Percentiles rank a stretch among this genome's conserved stretches.
These are phyloP conservation scores for Calvatia gigantea DNA, from an alignment of 768 basidiomycete genomes.

Conservation along the genomic window DNA sequence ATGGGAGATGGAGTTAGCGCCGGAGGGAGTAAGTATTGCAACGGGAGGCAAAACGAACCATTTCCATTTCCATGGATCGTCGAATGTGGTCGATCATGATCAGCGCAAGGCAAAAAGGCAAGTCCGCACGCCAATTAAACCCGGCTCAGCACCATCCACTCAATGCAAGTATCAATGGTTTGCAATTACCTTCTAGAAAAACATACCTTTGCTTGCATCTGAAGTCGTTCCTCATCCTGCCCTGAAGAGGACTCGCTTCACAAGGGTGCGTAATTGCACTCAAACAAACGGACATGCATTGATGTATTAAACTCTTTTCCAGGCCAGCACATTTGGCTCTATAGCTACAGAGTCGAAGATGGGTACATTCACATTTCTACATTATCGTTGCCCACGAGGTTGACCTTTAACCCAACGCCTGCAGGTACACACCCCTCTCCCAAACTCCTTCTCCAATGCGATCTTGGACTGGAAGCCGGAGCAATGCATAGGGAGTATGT, in stretches of 20 bases:
- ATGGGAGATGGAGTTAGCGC: too few species aligned
- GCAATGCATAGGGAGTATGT: conserved; percentile 83
- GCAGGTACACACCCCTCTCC: conserved; percentile 78
- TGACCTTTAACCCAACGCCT: conserved; percentile 67
- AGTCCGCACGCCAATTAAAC: not conserved
- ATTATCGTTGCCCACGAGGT: conserved; percentile 46
- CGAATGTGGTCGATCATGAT: not conserved
- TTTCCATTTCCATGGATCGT: not conserved
- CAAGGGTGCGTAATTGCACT: too few species aligned
- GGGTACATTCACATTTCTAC: conserved; percentile 36
- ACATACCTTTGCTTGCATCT: too few species aligned
- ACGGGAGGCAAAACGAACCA: not conserved
- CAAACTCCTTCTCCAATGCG: conserved; percentile 61
- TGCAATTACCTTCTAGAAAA: not conserved
- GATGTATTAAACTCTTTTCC: too few species aligned
- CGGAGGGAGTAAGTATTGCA: too few species aligned
- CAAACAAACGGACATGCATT: too few species aligned
- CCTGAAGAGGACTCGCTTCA: too few species aligned
- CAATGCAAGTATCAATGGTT: not conserved
- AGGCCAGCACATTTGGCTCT: too few species aligned
- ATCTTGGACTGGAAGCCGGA: conserved; percentile 76
- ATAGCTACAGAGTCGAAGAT: not conserved
- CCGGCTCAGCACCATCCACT: not conserved
- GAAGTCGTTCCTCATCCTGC: too few species aligned
- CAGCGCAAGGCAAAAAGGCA: not conserved